Evolutionary conservation across 2,329 filamentous ascomycete species (phyloP), one percentile per base, ranked within the genome.

Genomic region (Sporothrix pallida): DNA sequence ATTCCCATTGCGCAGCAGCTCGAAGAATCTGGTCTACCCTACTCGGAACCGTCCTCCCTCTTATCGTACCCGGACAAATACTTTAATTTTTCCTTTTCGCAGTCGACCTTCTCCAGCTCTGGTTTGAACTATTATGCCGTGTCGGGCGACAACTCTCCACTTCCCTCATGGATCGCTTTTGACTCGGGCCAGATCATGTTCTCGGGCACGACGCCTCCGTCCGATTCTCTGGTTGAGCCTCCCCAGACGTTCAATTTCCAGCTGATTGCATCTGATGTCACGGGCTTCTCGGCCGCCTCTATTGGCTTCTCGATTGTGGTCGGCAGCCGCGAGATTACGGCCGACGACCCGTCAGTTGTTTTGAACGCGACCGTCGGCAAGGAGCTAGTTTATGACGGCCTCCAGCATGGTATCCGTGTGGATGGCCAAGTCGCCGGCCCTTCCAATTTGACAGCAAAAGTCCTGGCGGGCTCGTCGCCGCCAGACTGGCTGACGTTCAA

Each of bases 91-190:
- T 79, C 81, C 1, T 89, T 91, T 76, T 83, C 86, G 62, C 77
- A 79, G 5, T 82, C 88, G 20, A 93, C 91, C 0, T 97, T 97
- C 80, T 83, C 84, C n/a, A 82, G 87, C 58, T 82, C 83, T 0
- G 83, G 82, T 17, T 85, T 90, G 70, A 89, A 89, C 74, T 97
- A 94, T 81, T 95, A 96, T 79, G 93, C 93, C 9, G 90, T 92
- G 2, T 92, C 93, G 3, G 86, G 85, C 5, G 88, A 95, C 78
- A 92, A 93, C 78, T 93, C 92, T n/a, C 94, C 94, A 50, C 83
- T 97, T 50, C 94, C 94, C 23, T 91, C 93, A 0, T 97, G 94
- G 94, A 84, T 97, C 62, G 83, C 83, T n/a, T 97, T 97, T 78
- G 88, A 96, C 77, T 79, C 87, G 0, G 80, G 80, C 1, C 85